phyloP scores from a whole-genome alignment of 345 rosid genomes.

The Clausena lansium region DNA sequence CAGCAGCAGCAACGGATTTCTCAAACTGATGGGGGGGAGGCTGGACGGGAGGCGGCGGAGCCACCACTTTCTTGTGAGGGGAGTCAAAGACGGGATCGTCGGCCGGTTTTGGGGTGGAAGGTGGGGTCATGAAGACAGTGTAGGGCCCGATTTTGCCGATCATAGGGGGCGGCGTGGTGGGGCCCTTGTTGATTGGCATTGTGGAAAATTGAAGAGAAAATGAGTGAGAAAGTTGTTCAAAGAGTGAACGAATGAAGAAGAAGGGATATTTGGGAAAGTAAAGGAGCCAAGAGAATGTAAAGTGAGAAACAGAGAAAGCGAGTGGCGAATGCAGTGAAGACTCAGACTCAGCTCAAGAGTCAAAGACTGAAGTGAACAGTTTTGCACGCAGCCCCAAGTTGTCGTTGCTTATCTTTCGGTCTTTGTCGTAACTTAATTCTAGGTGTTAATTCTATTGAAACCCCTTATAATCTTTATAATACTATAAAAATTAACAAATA shows the following conservation, averaged over 20 bases:
- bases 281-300: neutral
- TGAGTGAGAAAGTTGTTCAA: neutral
- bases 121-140: constrained; percentile 97
- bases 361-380: too few species aligned
- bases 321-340: constrained; percentile 24
- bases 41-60: constrained; percentile 53
- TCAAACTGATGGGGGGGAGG: constrained; percentile 63
- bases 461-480: too few species aligned
- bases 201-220: constrained; percentile 8
- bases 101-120: constrained; percentile 77
- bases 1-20: constrained; percentile 29
- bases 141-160: constrained; percentile 99
- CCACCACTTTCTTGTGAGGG: constrained; percentile 30
- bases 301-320: constrained; percentile 5
- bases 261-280: neutral
- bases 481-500: too few species aligned
- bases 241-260: neutral
- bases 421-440: too few species aligned
- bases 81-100: constrained; percentile 34
- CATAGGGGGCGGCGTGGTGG: constrained; percentile 74
- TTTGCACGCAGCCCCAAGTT: too few species aligned
- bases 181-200: constrained; percentile 80
- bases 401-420: too few species aligned
- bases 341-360: too few species aligned
- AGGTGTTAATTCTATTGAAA: too few species aligned